Base-by-base conservation (phyloP, 2,329 filamentous ascomycete genomes). In the Mycogone perniciosa region DNA sequence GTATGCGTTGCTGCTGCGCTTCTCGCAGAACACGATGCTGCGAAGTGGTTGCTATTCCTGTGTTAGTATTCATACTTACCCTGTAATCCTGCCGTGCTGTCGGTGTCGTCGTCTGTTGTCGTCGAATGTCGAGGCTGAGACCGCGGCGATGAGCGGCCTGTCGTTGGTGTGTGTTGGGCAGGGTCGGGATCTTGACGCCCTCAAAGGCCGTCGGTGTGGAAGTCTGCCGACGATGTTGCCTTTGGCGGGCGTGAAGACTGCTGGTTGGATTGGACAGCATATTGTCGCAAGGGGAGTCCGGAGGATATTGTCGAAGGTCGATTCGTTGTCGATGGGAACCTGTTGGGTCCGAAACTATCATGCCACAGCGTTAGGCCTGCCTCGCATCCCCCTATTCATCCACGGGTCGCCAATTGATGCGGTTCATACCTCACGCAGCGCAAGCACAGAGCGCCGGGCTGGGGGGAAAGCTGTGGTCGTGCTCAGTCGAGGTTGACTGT, bases 1-100 rank as follows among this genome's bases (percentile, higher is more conserved):
- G 69, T 56, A 83, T 80, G 80, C 82, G 82, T 77, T 90, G 88
- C 84, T 88, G 83, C 82, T 92, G 89, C 84, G 86, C 80, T 88
- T 88, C 87, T 85, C 85, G 86, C 84, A 89, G 80, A 74, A 82
- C 79, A 50, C 62, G 59, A 80, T 89, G 86, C 81, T 91, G 87
- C 80, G 75, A 74, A 61, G 55, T 60, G 54, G 58, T 73, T 73
- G 79, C 62, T 75, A 75, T 71, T 79, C 74, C 74, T 76, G 72
- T 67, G 67, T 77, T 81, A 73, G 74, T 77, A 69, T 64, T 61
- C 59, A 69, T 76, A 73, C 75, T 76, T 76, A 79, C 73, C 73
- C 66, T 64, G 49, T 61, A 60, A 46, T 62, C 59, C 57, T 67
- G 66, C 63, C 62, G 52, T 58, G 57, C 46, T 56, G 62, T 57